Conservation (phyloP, 495 filamentous ascomycete species). For the Penicillium samsonianum region DNA sequence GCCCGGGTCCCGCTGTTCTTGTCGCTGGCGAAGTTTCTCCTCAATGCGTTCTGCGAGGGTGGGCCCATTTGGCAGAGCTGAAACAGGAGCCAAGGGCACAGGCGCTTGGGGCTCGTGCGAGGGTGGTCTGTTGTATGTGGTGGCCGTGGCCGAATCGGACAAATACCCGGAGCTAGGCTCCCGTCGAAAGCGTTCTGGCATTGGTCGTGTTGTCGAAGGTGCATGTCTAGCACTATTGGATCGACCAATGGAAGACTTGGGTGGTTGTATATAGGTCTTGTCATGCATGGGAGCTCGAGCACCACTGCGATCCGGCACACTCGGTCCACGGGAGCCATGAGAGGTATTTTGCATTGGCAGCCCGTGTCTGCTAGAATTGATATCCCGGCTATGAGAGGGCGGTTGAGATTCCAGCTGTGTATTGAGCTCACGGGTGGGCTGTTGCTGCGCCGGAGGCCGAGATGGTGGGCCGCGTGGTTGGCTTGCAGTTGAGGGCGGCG, state of each 20-base stretch:
- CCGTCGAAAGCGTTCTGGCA: conserved; percentile 5
- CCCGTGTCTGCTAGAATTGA: not conserved
- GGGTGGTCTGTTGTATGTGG: conserved; percentile 16
- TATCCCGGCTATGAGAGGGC: not conserved
- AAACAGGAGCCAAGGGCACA: conserved; percentile 1
- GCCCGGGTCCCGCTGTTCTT: conserved; percentile 29
- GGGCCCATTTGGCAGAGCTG: conserved; percentile 12
- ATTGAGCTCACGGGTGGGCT: not conserved
- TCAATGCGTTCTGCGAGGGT: conserved; percentile 42
- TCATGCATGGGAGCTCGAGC: conserved; percentile 14
- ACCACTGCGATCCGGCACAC: conserved; percentile 8
- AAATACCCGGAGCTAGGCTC: conserved; percentile 23
- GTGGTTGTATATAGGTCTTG: not conserved
- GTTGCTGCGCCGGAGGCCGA: conserved; percentile 7
- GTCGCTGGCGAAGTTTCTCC: conserved; percentile 38
- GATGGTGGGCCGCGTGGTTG: conserved; percentile 13
- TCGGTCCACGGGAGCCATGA: conserved; percentile 3
- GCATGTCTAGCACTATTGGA: conserved; percentile 26
- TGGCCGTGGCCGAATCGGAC: conserved; percentile 31
- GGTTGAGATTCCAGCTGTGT: not conserved
- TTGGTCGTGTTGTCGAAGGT: conserved; percentile 1
- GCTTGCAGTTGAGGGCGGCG: conserved; percentile 15
- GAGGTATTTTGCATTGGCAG: conserved; percentile 9
- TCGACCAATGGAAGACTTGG: conserved; percentile 15
- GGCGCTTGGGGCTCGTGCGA: not conserved